phyloP scores from a whole-genome alignment of 1,139 yeast species.

The Blastobotrys persicus region DNA sequence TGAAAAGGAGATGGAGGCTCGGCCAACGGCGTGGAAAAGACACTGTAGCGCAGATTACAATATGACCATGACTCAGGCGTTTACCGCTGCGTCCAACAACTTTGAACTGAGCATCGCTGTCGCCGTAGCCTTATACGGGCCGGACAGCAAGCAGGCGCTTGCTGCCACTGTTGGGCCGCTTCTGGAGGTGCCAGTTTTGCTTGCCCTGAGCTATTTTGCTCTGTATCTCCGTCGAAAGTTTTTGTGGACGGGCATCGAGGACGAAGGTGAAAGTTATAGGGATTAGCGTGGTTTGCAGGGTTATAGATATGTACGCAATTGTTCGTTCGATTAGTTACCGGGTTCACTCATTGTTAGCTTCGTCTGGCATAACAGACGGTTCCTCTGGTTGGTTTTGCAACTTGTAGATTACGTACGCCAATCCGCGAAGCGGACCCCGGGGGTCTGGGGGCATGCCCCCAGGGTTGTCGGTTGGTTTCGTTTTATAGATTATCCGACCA shows the following conservation, averaged over 20 bases:
- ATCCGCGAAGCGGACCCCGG: too few relatives aligned
- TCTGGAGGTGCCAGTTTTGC: conserved; percentile 53
- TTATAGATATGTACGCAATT: too few relatives aligned
- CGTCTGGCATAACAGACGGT: too few relatives aligned
- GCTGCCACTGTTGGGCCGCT: conserved; percentile 64
- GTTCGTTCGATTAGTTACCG: too few relatives aligned
- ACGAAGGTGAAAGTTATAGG: too few relatives aligned
- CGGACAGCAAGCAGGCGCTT: conserved; percentile 52
- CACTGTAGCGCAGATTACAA: conserved; percentile 32
- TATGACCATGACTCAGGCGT: conserved; percentile 50
- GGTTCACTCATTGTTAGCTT: too few relatives aligned
- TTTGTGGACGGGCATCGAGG: background rate
- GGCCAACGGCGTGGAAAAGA: background rate
- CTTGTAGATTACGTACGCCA: too few relatives aligned
- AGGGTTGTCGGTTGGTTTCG: too few relatives aligned
- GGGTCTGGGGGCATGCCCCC: too few relatives aligned
- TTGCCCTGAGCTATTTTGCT: conserved; percentile 43
- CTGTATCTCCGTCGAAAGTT: conserved; percentile 8
- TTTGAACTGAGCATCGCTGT: conserved; percentile 55
- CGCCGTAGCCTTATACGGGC: conserved; percentile 54
- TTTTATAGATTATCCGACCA: too few relatives aligned
- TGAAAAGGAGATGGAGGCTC: background rate
- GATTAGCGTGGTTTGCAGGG: too few relatives aligned
- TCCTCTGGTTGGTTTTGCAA: too few relatives aligned
- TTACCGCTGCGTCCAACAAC: conserved; percentile 59